Evolutionary conservation across 2,329 filamentous ascomycete genomes (phyloP).

Genomic region (Ascomycota sp.): DNA sequence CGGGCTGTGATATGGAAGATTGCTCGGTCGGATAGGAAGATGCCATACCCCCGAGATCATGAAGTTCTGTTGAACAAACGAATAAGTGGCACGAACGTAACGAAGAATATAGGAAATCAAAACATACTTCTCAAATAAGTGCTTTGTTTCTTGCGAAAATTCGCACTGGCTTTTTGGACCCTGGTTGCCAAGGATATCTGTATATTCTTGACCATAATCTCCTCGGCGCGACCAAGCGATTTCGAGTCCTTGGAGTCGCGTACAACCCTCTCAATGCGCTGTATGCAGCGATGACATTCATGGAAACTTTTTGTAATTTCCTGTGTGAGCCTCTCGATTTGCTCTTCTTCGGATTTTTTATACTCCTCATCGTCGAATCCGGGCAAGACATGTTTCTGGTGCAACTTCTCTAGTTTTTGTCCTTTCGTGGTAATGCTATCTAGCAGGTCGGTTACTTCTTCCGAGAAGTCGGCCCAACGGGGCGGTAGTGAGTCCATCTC

Average conservation of each 20-base stretch:
- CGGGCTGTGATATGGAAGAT: slow-evolving; percentile 24
- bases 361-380: slow-evolving; percentile 90
- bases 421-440: slow-evolving; percentile 63
- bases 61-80: slow-evolving; percentile 34
- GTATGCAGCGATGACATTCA: slow-evolving; percentile 69
- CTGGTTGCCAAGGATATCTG: slow-evolving; percentile 73
- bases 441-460: slow-evolving; percentile 72
- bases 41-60: slow-evolving; percentile 41
- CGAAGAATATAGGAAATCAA: neutral
- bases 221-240: slow-evolving; percentile 58
- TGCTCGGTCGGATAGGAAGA: slow-evolving; percentile 28
- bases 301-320: slow-evolving; percentile 78
- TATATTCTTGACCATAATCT: slow-evolving; percentile 89
- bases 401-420: slow-evolving; percentile 67
- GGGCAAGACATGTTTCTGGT: slow-evolving; percentile 90
- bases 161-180: slow-evolving; percentile 77
- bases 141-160: slow-evolving; percentile 92
- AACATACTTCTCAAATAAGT: slow-evolving; percentile 72
- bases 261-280: slow-evolving; percentile 72
- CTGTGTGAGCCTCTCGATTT: slow-evolving; percentile 80
- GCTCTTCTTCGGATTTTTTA: slow-evolving; percentile 63
- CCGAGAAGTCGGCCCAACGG: slow-evolving; percentile 84
- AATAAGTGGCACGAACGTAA: neutral
- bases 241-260: slow-evolving; percentile 53
- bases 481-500: slow-evolving; percentile 95